Conservation (phyloP, 139 green algal species). For the Eudorina sp. region DNA sequence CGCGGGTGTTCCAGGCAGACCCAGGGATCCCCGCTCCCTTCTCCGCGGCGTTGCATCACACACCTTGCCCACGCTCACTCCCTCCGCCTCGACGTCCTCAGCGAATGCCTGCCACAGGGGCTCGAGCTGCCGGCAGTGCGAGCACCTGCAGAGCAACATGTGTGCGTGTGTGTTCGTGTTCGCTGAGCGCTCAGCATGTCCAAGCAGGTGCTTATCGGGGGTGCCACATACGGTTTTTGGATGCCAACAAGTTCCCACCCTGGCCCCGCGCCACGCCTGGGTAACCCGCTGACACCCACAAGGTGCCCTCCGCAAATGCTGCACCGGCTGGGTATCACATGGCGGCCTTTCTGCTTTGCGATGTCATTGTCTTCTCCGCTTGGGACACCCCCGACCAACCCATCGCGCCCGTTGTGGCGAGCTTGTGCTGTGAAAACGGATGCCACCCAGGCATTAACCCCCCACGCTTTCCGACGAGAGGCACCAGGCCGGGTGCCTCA, state of each 20-base stretch:
- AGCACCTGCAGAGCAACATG: constrained; percentile 51
- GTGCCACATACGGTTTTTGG: too few species aligned
- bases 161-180: too few species aligned
- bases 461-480: neutral
- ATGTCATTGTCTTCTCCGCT: neutral
- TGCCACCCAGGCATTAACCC: neutral
- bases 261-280: too few species aligned
- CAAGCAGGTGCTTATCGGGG: too few species aligned
- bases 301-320: neutral
- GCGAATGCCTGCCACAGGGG: constrained; percentile 54
- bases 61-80: constrained; percentile 59
- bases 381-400: neutral
- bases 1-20: too few species aligned
- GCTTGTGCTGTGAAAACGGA: neutral
- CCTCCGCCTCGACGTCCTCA: constrained; percentile 41
- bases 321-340: neutral
- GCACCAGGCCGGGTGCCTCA: neutral
- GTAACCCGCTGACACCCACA: too few species aligned
- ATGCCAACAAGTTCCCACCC: neutral
- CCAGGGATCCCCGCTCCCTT: too few species aligned
- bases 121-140: constrained; percentile 60
- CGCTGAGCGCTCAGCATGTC: too few species aligned
- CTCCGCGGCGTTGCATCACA: too few species aligned
- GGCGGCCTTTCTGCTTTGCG: neutral
- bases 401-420: too few species aligned